A percentile compares a stretch with the other conserved stretches of the same genome.
Conservation (phyloP, 2,329 filamentous ascomycete genomes). For the Monosporascus sp. region DNA sequence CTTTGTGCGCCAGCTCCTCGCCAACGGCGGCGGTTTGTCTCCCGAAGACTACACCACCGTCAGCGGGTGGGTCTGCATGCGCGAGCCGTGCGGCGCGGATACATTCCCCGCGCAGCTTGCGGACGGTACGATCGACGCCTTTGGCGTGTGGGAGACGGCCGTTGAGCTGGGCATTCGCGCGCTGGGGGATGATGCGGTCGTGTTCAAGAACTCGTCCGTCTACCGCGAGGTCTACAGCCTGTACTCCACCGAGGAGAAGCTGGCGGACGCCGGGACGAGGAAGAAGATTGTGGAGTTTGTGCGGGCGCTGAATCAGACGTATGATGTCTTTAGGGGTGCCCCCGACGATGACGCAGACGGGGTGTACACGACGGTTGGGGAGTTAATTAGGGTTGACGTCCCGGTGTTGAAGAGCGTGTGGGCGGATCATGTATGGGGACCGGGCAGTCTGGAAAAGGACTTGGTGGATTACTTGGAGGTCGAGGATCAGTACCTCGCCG, state of each 20-base stretch:
- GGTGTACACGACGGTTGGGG: constrained; percentile 10
- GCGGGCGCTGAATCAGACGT: constrained; percentile 22
- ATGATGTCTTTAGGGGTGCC: constrained; percentile 20
- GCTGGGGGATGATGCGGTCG: constrained; percentile 18
- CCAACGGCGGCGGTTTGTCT: constrained; percentile 17
- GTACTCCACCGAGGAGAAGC: constrained; percentile 26
- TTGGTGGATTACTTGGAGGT: constrained; percentile 20
- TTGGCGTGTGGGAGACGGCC: constrained; percentile 29
- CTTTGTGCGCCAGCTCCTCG: constrained; percentile 25
- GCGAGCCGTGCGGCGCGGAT: constrained; percentile 21
- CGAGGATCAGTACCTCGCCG: constrained; percentile 22
- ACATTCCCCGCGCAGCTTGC: constrained; percentile 25
- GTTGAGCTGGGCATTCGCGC: constrained; percentile 25
- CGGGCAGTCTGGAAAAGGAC: constrained; percentile 15
- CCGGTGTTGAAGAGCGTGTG: constrained; percentile 18
- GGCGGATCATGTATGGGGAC: constrained; percentile 24
- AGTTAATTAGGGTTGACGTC: constrained; percentile 2
- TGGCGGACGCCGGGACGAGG: constrained; percentile 20
- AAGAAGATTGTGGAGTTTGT: constrained; percentile 26
- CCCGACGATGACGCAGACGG: constrained; percentile 19
- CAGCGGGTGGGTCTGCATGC: constrained; percentile 20
- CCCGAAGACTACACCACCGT: constrained; percentile 24
- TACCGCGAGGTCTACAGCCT: constrained; percentile 31
- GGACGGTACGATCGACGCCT: constrained; percentile 22
- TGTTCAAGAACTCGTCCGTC: constrained; percentile 24